Evolutionary conservation across 2,329 filamentous ascomycete species (phyloP).

Genomic region (Paecilomyces niveus): DNA sequence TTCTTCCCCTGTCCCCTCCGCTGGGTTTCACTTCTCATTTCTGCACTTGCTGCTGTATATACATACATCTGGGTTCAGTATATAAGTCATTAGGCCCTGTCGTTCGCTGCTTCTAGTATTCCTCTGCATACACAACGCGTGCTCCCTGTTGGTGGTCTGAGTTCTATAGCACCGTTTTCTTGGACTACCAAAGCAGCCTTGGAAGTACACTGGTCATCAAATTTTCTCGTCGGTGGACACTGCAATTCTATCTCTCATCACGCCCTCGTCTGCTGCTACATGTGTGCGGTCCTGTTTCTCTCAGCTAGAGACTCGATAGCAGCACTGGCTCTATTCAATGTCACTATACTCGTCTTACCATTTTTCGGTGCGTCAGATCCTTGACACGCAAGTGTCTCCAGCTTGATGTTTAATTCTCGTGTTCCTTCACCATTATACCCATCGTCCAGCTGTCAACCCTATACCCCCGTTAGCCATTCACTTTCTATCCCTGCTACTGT

Average conservation of each 20-base stretch:
- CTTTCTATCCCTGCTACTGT: constrained; percentile 10
- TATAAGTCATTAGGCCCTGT: neutral
- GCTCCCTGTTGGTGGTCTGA: neutral
- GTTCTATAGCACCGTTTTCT: neutral
- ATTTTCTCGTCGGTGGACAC: neutral
- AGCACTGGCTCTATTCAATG: neutral
- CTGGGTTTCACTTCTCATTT: neutral
- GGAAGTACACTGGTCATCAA: neutral
- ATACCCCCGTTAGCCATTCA: constrained; percentile 8
- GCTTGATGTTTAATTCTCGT: constrained; percentile 17
- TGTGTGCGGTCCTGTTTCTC: neutral
- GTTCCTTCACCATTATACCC: constrained; percentile 11
- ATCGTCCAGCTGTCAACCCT: constrained; percentile 9
- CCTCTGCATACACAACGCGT: neutral
- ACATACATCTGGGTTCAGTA: neutral
- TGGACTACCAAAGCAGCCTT: no score
- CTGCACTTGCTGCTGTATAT: neutral
- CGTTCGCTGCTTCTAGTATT: neutral
- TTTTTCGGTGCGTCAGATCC: constrained; percentile 1
- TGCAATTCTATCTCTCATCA: neutral
- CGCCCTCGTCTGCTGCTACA: neutral
- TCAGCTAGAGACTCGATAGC: neutral
- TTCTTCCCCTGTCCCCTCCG: neutral
- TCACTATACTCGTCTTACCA: neutral
- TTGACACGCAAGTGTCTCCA: constrained; percentile 1